Conservation (phyloP, 805 yeast species). For the Kuraishia borneana region DNA sequence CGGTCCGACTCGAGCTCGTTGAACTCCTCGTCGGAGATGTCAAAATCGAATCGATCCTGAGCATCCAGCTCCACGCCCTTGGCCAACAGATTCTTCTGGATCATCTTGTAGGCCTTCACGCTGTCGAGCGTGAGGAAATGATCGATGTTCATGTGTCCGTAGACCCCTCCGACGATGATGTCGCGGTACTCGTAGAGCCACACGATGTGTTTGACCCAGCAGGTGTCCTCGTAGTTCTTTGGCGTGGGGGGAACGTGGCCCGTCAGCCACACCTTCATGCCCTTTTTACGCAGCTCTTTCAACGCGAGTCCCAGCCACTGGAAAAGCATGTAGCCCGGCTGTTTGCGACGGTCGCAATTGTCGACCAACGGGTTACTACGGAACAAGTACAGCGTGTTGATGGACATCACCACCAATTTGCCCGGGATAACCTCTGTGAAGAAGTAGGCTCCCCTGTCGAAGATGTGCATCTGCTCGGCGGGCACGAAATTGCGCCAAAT, state of each 20-base stretch:
- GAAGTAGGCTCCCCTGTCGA: slow-evolving; percentile 65
- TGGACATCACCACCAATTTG: slow-evolving; percentile 65
- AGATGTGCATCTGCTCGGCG: slow-evolving; percentile 62
- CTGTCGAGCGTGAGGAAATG: slow-evolving; percentile 75
- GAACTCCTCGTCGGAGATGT: slow-evolving; percentile 10
- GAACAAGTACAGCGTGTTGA: slow-evolving; percentile 68
- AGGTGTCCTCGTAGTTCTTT: slow-evolving; percentile 63
- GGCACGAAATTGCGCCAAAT: slow-evolving; percentile 73
- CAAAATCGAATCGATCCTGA: slow-evolving; percentile 6
- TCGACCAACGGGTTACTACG: slow-evolving; percentile 76
- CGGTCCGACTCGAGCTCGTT: slow-evolving; percentile 9
- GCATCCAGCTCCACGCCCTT: slow-evolving; percentile 7
- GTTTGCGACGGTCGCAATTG: slow-evolving; percentile 57
- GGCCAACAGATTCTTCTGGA: slow-evolving; percentile 13
- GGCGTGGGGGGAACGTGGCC: slow-evolving; percentile 87
- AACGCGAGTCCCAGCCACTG: slow-evolving; percentile 70
- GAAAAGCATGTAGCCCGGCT: slow-evolving; percentile 72
- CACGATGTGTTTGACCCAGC: slow-evolving; percentile 64
- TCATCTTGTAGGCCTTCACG: slow-evolving; percentile 49
- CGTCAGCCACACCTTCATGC: slow-evolving; percentile 76
- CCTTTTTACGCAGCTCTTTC: slow-evolving; percentile 59
- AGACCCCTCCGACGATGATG: slow-evolving; percentile 71
- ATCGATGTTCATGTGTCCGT: slow-evolving; percentile 86
- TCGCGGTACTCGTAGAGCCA: slow-evolving; percentile 83
- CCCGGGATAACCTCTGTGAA: slow-evolving; percentile 73